phyloP scores from a whole-genome alignment of 176 grass and related monocot species.

The Aegilops speltoides region DNA sequence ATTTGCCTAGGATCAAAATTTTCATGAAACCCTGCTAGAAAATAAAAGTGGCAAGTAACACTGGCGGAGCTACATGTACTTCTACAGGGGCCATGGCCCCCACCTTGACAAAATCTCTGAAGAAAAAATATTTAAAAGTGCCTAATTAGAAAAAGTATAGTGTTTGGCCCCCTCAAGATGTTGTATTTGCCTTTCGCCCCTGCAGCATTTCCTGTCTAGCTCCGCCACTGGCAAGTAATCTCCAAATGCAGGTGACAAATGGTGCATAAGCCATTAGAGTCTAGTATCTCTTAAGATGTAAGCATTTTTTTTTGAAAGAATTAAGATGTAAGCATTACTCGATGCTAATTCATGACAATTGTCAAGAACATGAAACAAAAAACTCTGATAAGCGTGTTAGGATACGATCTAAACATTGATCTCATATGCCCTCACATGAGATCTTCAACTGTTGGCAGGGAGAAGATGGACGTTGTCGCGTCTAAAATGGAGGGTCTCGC shows the following conservation, averaged over 20 bases:
- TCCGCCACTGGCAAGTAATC: neutral
- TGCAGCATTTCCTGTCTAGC: no score
- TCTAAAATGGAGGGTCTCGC: slow-evolving; percentile 59
- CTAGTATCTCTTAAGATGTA: neutral
- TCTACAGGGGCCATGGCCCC: no score
- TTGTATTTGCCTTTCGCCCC: no score
- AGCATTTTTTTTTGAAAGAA: no score
- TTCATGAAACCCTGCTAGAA: neutral
- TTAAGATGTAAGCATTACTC: neutral
- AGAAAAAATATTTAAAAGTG: no score
- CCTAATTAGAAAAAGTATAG: no score
- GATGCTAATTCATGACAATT: neutral
- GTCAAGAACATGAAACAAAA: neutral
- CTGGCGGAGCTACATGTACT: no score
- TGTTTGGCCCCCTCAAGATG: no score
- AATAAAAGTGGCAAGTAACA: neutral
- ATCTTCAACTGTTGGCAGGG: slow-evolving; percentile 33
- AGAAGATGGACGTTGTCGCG: slow-evolving; percentile 63
- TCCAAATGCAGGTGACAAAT: neutral
- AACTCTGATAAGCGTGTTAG: neutral
- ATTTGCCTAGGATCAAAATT: neutral
- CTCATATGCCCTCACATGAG: neutral
- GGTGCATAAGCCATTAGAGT: neutral
- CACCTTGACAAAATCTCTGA: no score
- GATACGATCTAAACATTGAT: neutral